phyloP scores from a whole-genome alignment of 352 stramenopile genomes.

The Pythium apleroticum region DNA sequence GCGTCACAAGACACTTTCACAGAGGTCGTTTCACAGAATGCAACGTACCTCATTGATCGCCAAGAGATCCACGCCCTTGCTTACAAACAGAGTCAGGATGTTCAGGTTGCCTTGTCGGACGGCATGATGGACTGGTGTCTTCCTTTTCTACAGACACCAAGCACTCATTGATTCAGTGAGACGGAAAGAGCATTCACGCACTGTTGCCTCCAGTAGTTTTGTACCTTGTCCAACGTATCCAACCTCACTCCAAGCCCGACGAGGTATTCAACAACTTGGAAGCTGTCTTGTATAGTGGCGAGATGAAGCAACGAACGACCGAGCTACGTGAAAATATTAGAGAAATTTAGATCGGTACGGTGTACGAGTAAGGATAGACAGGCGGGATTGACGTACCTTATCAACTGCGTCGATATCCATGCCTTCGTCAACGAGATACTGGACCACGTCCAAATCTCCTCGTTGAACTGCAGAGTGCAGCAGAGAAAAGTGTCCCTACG shows the following conservation, averaged over 20 bases:
- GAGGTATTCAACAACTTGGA: neutral
- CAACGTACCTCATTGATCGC: neutral
- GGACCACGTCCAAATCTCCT: neutral
- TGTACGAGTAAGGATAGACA: neutral
- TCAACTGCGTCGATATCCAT: slow-evolving; percentile 7
- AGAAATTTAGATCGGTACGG: neutral
- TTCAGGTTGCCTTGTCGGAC: slow-evolving; percentile 10
- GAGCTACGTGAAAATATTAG: neutral
- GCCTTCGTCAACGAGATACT: slow-evolving; percentile 9
- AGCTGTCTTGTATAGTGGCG: neutral
- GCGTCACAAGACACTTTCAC: too few relatives aligned
- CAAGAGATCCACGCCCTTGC: neutral
- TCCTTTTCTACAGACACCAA: slow-evolving; percentile 7
- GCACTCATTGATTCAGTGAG: too few relatives aligned
- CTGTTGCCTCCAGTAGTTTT: too few relatives aligned
- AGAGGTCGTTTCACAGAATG: neutral
- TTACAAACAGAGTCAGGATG: neutral
- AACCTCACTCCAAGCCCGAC: neutral
- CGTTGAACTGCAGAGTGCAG: slow-evolving; percentile 11
- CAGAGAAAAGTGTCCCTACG: slow-evolving; percentile 1
- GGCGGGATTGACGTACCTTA: slow-evolving; percentile 15
- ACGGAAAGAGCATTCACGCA: too few relatives aligned
- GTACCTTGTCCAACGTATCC: slow-evolving; percentile 8
- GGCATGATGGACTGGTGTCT: slow-evolving; percentile 8
- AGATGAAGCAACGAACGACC: slow-evolving; percentile 10